These are phyloP conservation scores for Penicillium sp. DNA, from an alignment of 2,329 filamentous ascomycete species.

Conservation along the genomic window DNA sequence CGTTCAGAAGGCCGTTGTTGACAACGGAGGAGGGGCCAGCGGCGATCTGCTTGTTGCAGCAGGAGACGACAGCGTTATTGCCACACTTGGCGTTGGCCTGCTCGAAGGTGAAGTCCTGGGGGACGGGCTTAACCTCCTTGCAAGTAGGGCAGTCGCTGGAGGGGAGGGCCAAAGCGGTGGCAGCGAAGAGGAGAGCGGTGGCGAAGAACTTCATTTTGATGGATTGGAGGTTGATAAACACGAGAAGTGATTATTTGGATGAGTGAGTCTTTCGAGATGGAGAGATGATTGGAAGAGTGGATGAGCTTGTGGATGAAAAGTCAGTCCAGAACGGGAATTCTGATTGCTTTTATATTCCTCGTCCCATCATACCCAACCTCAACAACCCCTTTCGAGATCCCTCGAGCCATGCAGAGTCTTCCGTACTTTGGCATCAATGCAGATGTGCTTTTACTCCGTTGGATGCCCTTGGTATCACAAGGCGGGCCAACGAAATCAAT, in stretches of 20 bases:
- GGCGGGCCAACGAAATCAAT: slow-evolving; percentile 13
- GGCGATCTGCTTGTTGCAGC: slow-evolving; percentile 41
- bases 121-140: slow-evolving; percentile 14
- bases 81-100: slow-evolving; percentile 36
- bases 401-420: not conserved
- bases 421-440: not conserved
- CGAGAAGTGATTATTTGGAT: slow-evolving; percentile 14
- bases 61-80: slow-evolving; percentile 33
- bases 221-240: not conserved
- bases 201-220: slow-evolving; percentile 40
- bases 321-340: slow-evolving; percentile 6
- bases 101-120: slow-evolving; percentile 23
- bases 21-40: slow-evolving; percentile 27
- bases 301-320: slow-evolving; percentile 21
- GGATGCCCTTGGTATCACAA: slow-evolving; percentile 7
- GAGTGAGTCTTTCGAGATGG: slow-evolving; percentile 3
- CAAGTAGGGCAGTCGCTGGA: slow-evolving; percentile 10
- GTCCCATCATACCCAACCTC: not conserved
- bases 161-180: slow-evolving; percentile 33
- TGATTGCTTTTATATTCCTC: slow-evolving; percentile 32
- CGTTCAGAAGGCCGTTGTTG: slow-evolving; percentile 31
- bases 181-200: slow-evolving; percentile 33
- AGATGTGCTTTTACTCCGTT: not conserved
- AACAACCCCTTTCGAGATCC: not conserved
- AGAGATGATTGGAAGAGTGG: slow-evolving; percentile 13